Percentiles rank a stretch among this genome's conserved stretches.
Evolutionary conservation across 1,284 basidiomycete genomes (phyloP).

Genomic region (Tilletia caries): DNA sequence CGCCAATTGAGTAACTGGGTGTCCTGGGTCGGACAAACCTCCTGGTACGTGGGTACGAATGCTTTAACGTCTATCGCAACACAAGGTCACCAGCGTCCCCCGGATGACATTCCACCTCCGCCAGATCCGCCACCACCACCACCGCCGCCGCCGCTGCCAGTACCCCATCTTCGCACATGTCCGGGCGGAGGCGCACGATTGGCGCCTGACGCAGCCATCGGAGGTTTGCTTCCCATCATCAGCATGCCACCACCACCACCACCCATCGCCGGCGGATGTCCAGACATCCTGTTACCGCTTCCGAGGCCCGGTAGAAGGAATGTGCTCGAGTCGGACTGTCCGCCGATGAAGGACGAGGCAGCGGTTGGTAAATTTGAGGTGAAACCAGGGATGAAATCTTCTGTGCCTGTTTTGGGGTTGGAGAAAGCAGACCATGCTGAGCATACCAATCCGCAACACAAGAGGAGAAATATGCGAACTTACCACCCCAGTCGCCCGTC

Average conservation of each 20-base stretch:
- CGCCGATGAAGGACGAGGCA: neutral
- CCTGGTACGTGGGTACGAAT: too few species aligned
- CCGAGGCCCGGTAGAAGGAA: slow-evolving; percentile 9
- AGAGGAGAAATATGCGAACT: neutral
- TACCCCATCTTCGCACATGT: neutral
- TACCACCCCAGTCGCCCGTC: slow-evolving; percentile 4
- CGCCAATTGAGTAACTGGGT: too few species aligned
- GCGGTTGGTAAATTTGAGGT: neutral
- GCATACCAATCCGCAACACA: neutral
- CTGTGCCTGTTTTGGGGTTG: neutral
- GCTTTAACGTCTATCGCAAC: too few species aligned
- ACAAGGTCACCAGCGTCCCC: neutral
- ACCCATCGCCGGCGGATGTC: neutral
- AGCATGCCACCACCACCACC: neutral
- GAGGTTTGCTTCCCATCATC: neutral
- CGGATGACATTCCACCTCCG: neutral
- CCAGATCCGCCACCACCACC: neutral
- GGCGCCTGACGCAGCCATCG: neutral
- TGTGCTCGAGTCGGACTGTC: neutral
- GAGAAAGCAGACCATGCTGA: neutral
- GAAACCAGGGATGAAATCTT: slow-evolving; percentile 11
- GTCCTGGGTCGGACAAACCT: too few species aligned
- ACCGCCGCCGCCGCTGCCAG: neutral
- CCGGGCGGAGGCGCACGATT: slow-evolving; percentile 7
- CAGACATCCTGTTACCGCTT: neutral